Percentiles rank a stretch among this genome's conserved stretches.
Conservation (phyloP, 2,329 filamentous ascomycete genomes). For the Penicillium sp. region DNA sequence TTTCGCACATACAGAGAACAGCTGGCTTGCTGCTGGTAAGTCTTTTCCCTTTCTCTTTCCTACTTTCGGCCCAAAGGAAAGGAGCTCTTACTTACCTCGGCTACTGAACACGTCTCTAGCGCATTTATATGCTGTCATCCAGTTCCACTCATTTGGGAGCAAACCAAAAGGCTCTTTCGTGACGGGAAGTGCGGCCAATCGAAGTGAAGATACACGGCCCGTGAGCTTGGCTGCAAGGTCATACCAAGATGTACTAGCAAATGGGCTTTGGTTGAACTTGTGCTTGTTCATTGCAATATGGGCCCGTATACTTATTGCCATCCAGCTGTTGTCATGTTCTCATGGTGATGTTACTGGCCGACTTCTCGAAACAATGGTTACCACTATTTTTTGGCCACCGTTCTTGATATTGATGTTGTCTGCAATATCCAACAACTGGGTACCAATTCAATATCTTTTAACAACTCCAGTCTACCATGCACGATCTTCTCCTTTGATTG, state of each 20-base stretch:
- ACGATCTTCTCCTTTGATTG: neutral
- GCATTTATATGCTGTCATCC: slow-evolving; percentile 22
- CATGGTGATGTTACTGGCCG: neutral
- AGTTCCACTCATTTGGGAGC: slow-evolving; percentile 25
- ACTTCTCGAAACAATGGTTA: slow-evolving; percentile 5
- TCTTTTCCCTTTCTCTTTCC: neutral
- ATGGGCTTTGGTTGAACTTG: slow-evolving; percentile 21
- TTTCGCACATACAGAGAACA: slow-evolving; percentile 31
- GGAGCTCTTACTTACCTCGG: no score
- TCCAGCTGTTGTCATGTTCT: neutral
- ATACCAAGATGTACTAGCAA: slow-evolving; percentile 17
- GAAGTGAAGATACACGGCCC: slow-evolving; percentile 20
- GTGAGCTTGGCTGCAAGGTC: slow-evolving; percentile 7
- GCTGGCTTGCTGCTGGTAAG: slow-evolving; percentile 30
- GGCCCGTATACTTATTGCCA: slow-evolving; percentile 3
- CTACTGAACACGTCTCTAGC: slow-evolving; percentile 9
- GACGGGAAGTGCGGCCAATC: slow-evolving; percentile 30
- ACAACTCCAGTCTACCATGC: slow-evolving; percentile 12
- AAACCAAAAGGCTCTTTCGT: slow-evolving; percentile 33
- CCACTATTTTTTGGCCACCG: slow-evolving; percentile 25
- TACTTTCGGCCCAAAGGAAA: no score
- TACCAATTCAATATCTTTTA: slow-evolving; percentile 23
- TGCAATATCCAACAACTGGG: slow-evolving; percentile 18
- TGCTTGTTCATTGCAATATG: slow-evolving; percentile 13
- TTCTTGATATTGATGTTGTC: slow-evolving; percentile 24